Base-by-base conservation (phyloP, 805 yeast species). In the Saccharomycopsis fermentans region DNA sequence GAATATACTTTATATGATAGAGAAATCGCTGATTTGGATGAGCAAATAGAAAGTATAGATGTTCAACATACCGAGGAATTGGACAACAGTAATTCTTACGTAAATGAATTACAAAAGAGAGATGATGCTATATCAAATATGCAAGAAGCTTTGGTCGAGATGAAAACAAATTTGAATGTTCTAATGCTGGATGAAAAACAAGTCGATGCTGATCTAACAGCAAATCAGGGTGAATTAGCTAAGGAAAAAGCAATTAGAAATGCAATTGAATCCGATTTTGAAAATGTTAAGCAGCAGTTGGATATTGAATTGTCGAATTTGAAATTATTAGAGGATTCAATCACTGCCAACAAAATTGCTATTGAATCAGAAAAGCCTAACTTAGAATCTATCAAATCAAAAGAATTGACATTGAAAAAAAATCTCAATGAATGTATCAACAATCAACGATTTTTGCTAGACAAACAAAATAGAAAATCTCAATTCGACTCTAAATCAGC, bases 1-100 rank as follows among this genome's bases (percentile, higher is more conserved):
- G 96, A 91, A 64, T 90, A 81, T 70, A 82, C 86, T 36, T 71
- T 91, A 9, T 83, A 82, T 66, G 94, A 87, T 66, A 78, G 92
- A 55, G 98, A 94, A 69, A 70, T 87, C 57, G 76, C 74, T 52
- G 84, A 81, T 47, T 72, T 89, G 27, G 80, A 79, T 32, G 77
- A 77, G 21, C 79, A 81, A 52, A 80, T 87, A 34, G 90, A 83
- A 56, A 72, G 69, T 16, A 72, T 86, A 50, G 92, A 87, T 55
- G 74, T 73, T 26, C 80, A 79, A 19, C 83, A 87, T 63, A 74
- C 77, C 26, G 70, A 72, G 9, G 71, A 80, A 4, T 69, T 83
- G 21, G 74, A 76, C 24, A 77, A 77, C n/a, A 80, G 87, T 1
- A 80, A 81, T 39, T 69, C 71, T 14, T 80, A 81, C 58, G 75